Evolutionary conservation across 345 rosid species (phyloP).

Genomic region (Lepidium africanum): DNA sequence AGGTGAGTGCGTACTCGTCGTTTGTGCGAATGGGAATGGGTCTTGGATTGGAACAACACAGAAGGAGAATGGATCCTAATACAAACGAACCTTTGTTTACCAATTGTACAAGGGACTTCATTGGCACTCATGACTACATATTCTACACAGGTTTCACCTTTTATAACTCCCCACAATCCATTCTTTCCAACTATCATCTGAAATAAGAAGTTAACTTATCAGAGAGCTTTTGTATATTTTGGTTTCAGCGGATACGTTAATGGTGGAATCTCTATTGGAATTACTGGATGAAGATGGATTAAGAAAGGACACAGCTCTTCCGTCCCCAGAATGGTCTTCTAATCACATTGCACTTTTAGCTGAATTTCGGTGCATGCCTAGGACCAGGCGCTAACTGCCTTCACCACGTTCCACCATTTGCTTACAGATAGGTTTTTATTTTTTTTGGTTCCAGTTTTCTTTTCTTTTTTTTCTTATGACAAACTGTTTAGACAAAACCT

Average conservation of each 20-base stretch:
- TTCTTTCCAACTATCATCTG: background rate
- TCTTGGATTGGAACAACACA: constrained; percentile 64
- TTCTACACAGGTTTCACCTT: constrained; percentile 73
- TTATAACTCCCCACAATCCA: background rate
- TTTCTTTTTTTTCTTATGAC: background rate
- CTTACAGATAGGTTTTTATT: constrained; percentile 26
- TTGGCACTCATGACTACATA: constrained; percentile 93
- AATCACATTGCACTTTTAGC: constrained; percentile 96
- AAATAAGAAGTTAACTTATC: background rate
- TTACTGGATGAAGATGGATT: constrained; percentile 94
- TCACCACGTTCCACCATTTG: background rate
- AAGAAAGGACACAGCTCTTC: constrained; percentile 98
- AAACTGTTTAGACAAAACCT: constrained; percentile 20
- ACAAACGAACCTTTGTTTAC: constrained; percentile 96
- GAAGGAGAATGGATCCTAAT: constrained; percentile 74
- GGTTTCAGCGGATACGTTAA: constrained; percentile 81
- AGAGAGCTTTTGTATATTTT: background rate
- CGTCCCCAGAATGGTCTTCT: constrained; percentile 99
- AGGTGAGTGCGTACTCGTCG: constrained; percentile 99
- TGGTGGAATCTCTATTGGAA: constrained; percentile 89
- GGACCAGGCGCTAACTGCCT: constrained; percentile 74
- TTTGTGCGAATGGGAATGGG: constrained; percentile 57
- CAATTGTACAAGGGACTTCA: constrained; percentile 86
- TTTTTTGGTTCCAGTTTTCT: background rate
- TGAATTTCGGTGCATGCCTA: constrained; percentile 92